phyloP scores from a whole-genome alignment of 352 stramenopile species.

The Vaucheria bursata region DNA sequence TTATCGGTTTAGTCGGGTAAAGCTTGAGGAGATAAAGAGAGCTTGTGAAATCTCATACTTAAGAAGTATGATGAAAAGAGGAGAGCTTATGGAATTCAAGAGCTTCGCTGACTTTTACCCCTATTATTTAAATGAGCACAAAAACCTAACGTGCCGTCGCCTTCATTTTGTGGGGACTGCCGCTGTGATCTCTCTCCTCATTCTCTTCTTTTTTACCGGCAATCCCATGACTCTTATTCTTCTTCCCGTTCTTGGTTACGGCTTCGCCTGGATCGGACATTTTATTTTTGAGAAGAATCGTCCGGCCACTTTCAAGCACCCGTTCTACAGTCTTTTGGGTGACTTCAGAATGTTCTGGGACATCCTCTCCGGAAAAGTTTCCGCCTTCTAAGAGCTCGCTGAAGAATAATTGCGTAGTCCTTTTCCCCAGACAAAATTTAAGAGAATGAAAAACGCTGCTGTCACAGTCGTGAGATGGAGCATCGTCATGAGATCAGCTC shows the following conservation, averaged over 20 bases:
- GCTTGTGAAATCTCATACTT: too few relatives aligned
- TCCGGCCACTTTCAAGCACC: conserved; percentile 62
- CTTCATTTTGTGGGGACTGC: not conserved
- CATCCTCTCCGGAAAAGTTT: conserved; percentile 46
- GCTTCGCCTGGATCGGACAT: conserved; percentile 60
- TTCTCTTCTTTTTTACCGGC: not conserved
- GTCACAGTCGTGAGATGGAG: not conserved
- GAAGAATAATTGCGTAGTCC: not conserved
- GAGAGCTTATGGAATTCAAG: conserved; percentile 4
- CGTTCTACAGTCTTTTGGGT: conserved; percentile 58
- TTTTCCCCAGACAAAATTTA: not conserved
- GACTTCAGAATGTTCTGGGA: conserved; percentile 60
- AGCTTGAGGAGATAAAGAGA: not conserved
- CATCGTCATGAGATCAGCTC: not conserved
- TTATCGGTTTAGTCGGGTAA: conserved; percentile 1
- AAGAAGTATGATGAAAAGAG: not conserved
- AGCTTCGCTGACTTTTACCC: conserved; percentile 31
- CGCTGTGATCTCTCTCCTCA: not conserved
- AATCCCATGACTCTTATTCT: not conserved
- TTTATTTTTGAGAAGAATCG: conserved; percentile 60
- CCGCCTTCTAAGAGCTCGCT: not conserved
- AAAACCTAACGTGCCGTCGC: not conserved
- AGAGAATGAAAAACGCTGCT: not conserved
- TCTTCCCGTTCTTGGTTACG: conserved; percentile 52
- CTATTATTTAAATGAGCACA: conserved; percentile 19